Evolutionary conservation across 257 asterid genomes (phyloP), one percentile per base, ranked within the genome.

Genomic region (Thymus quinquecostatus): DNA sequence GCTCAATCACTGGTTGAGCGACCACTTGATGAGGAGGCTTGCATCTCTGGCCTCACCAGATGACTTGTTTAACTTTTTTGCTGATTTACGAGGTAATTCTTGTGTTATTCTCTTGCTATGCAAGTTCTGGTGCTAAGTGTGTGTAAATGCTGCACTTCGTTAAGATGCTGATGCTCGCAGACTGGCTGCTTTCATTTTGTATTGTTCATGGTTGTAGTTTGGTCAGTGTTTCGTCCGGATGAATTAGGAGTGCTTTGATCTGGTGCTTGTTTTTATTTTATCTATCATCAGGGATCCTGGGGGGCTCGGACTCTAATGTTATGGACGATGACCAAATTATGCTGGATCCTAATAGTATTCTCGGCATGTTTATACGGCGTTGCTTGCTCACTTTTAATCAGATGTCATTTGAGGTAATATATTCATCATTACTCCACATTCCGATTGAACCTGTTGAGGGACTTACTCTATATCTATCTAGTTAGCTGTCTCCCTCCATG

Each of bases 251-350:
- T 33, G 62, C 1, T 56, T 9, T 78, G 6, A 55, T 74, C 56
- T 55, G 2, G 33, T 54, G 68, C 28, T 28, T 50, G 8, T 13
- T 14, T 8, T 5, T 40, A 21, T 62, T 66, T 47, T 47, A 49
- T 75, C 40, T 32, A 11, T 12, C 44, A 53, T 45, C 79, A 94
- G 98, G 94, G 72, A 86, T 88, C 57, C 83, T 95, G 13, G 96
- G 88, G 66, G 93, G 86, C 13, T 64, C 89, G 3, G 95, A 91
- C 56, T 69, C 90, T 28, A 86, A 71, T 76, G 88, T 74, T 40
- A 71, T 88, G 86, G 99, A 95, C 65, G 98, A 91, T 63, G 96
- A 91, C 78, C 98, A 89, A 79, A 89, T 89, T 72, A 84, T 87
- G 87, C 83, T 95, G 75, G 98, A 92, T 74, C 95, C 99, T 29